Conservation (phyloP, 148 eudicot genomes). For the Cornus florida region DNA sequence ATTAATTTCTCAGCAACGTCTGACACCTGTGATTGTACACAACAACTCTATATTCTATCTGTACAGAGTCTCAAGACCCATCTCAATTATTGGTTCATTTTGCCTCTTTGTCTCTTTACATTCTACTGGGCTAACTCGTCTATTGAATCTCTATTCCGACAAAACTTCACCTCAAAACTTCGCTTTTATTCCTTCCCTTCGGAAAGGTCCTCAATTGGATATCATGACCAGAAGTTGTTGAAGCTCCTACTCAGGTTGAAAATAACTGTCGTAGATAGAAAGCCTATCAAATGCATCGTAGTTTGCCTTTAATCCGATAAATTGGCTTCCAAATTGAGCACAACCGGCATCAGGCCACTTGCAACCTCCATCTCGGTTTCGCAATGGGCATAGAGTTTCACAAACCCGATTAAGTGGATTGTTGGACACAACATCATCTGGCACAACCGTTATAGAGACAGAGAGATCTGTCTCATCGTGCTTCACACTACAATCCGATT, state of each 20-base stretch:
- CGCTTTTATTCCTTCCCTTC: conserved; percentile 1
- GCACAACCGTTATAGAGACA: conserved; percentile 46
- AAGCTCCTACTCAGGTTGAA: conserved; percentile 30
- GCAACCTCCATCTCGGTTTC: conserved; percentile 73
- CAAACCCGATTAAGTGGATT: conserved; percentile 61
- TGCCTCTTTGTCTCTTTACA: background rate
- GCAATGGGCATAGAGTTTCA: conserved; percentile 83
- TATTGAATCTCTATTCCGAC: conserved; percentile 16
- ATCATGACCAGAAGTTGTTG: conserved; percentile 7
- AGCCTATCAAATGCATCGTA: conserved; percentile 94
- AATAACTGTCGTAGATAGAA: conserved; percentile 86
- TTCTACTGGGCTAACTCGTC: conserved; percentile 16
- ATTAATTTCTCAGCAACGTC: background rate
- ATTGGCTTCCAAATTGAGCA: conserved; percentile 87
- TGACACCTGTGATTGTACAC: background rate
- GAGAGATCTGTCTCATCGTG: conserved; percentile 65
- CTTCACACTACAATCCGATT: conserved; percentile 33
- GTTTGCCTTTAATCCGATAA: conserved; percentile 85
- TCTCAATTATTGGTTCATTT: conserved; percentile 11
- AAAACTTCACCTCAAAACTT: conserved; percentile 25
- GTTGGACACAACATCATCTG: conserved; percentile 46
- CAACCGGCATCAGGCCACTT: conserved; percentile 95
- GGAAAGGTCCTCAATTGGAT: background rate
- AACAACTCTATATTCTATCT: background rate
- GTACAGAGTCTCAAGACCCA: conserved; percentile 32